Evolutionary conservation across 78 protist species (phyloP), one percentile per base, ranked within the genome.

Genomic region (Emiliania huxleyi): DNA sequence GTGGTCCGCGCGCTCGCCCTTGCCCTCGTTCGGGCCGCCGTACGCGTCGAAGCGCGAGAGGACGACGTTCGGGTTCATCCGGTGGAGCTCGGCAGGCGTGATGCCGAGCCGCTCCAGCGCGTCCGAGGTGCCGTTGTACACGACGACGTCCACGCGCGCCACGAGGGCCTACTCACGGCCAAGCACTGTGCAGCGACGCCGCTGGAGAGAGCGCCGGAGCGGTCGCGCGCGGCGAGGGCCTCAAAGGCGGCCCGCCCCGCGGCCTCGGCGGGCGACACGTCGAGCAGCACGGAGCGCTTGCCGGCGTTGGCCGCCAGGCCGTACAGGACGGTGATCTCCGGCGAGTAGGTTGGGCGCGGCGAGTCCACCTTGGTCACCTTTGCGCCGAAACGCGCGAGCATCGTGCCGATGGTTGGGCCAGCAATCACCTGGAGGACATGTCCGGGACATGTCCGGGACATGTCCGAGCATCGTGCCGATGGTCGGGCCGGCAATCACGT

Each of bases 1-100:
- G 83, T 73, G 83, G 23, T 4, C 23, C 18, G 42, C 42, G 83
- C 2, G 83, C 33, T 6, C 19, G 83, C 83, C 83, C 12, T 21
- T 8, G 18, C 37, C 75, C 83, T 73, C 83, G 43, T 35, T 2
- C 37, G 83, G 83, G 19, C 83, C 83, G 83, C 83, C 83, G 83
- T 35, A 73, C 44, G 83, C 83, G 83, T 73, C 83, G 18, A 73
- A 73, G 83, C 83, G 83, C 42, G 83, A 3, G 83, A 73, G 83
- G 43, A 73, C 19, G 42, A 73, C 22, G 83, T 35, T 73, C 33
- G 37, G 37, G 83, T 73, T 73, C 40, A 73, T 73, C 33, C 25
- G 33, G 22, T 73, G 18, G 33, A 73, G 83, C 43, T 73, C 83
- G 40, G 2, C 44, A 5, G 83, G 83, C 33, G 43, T 23, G 33